A percentile compares a stretch with the other conserved stretches of the same genome.
phyloP scores from a whole-genome alignment of 495 filamentous ascomycete species.

The Penicillium roqueforti region DNA sequence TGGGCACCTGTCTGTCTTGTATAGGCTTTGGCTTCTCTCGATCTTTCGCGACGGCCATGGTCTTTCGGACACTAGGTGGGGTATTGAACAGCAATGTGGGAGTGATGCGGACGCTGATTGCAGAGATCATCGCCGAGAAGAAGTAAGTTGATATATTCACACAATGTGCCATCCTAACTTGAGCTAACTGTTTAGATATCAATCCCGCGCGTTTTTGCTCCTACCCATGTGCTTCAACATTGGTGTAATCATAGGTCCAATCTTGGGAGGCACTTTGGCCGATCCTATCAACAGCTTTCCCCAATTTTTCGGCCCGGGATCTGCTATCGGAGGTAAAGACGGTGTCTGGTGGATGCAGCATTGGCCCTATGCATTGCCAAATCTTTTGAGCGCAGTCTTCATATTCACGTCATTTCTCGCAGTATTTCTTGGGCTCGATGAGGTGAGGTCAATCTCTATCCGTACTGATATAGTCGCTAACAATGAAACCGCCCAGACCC shows the following conservation, averaged over 20 bases:
- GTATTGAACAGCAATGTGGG: constrained; percentile 77
- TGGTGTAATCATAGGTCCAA: constrained; percentile 64
- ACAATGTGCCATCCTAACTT: not conserved
- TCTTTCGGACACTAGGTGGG: constrained; percentile 72
- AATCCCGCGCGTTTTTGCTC: constrained; percentile 73
- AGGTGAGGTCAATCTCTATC: constrained; percentile 34
- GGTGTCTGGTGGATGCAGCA: constrained; percentile 58
- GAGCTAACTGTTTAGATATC: constrained; percentile 43
- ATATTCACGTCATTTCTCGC: constrained; percentile 44
- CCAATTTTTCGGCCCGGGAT: constrained; percentile 59
- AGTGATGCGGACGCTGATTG: constrained; percentile 78
- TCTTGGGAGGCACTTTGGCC: constrained; percentile 64
- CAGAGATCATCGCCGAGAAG: constrained; percentile 70
- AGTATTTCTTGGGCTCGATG: constrained; percentile 57
- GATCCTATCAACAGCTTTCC: constrained; percentile 66
- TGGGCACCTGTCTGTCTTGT: constrained; percentile 66
- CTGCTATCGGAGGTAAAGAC: constrained; percentile 43
- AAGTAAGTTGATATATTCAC: constrained; percentile 30
- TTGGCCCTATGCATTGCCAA: constrained; percentile 62
- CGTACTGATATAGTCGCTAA: constrained; percentile 3
- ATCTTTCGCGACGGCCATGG: constrained; percentile 60
- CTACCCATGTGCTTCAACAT: constrained; percentile 76
- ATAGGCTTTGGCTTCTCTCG: constrained; percentile 77
- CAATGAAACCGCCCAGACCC: constrained; percentile 34
- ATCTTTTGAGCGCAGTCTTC: constrained; percentile 55